Evolutionary conservation across 371 early-diverging fungal species (phyloP).

Genomic region (Vairimorpha necatrix): DNA sequence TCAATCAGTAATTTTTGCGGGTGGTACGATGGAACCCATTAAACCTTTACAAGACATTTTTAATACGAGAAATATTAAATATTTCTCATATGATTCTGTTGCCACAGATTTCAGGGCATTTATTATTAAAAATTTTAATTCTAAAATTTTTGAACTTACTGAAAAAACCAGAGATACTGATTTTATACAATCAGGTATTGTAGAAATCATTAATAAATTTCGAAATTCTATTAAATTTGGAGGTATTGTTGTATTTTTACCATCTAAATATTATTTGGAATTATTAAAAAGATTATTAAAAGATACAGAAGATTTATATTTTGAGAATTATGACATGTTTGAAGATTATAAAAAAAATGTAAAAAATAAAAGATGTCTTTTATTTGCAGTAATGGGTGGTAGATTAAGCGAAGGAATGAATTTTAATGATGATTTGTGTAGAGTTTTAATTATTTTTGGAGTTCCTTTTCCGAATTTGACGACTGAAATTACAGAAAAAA

Average conservation of each 20-base stretch:
- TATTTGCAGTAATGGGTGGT: constrained; percentile 89
- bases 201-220: constrained; percentile 32
- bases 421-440: constrained; percentile 66
- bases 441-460: constrained; percentile 73
- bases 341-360: constrained; percentile 25
- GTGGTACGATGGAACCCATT: constrained; percentile 87
- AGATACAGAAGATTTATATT: constrained; percentile 23
- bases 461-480: constrained; percentile 76
- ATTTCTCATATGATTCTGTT: neutral
- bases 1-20: constrained; percentile 76
- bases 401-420: constrained; percentile 94
- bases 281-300: constrained; percentile 34
- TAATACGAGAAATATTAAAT: neutral
- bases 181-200: constrained; percentile 25
- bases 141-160: constrained; percentile 4
- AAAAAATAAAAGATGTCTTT: constrained; percentile 66
- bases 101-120: neutral
- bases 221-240: constrained; percentile 46
- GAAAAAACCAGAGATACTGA: neutral
- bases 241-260: constrained; percentile 63
- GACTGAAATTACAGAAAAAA: constrained; percentile 68
- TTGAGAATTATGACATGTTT: constrained; percentile 51
- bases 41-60: constrained; percentile 27
- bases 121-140: constrained; percentile 18
- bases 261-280: constrained; percentile 59